A percentile compares a stretch with the other conserved stretches of the same genome.
Conservation (phyloP, 2,329 filamentous ascomycete genomes). For the Akanthomyces muscarius region DNA sequence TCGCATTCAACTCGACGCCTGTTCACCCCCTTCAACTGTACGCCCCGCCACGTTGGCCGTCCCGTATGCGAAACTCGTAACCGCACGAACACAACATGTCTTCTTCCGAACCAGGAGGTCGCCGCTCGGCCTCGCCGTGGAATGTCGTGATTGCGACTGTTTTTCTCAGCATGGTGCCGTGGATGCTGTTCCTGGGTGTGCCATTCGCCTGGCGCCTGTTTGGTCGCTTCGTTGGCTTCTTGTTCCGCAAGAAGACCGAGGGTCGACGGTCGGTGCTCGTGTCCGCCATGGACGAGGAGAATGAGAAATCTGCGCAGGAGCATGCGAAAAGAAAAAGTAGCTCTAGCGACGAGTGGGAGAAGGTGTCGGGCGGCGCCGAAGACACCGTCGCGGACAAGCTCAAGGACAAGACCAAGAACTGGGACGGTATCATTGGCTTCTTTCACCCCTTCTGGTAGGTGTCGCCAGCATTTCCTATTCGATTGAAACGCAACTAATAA, state of each 20-base stretch:
- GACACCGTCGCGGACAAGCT: conserved; percentile 33
- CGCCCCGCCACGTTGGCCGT: background rate
- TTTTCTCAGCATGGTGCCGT: conserved; percentile 27
- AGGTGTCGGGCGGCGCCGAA: conserved; percentile 49
- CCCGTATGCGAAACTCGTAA: conserved; percentile 26
- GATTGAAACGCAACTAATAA: background rate
- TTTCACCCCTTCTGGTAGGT: conserved; percentile 94
- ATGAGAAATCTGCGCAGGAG: conserved; percentile 35
- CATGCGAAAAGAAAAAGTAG: conserved; percentile 32
- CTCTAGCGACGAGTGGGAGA: conserved; percentile 65
- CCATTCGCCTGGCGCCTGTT: conserved; percentile 35
- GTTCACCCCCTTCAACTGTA: background rate
- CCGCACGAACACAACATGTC: conserved; percentile 24
- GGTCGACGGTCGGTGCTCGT: conserved; percentile 58
- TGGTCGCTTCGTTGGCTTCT: conserved; percentile 52
- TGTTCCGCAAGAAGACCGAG: conserved; percentile 59
- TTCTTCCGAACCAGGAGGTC: conserved; percentile 29
- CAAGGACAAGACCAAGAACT: conserved; percentile 51
- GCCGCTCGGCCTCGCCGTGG: conserved; percentile 26
- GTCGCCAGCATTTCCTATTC: conserved; percentile 12
- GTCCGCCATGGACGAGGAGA: conserved; percentile 45
- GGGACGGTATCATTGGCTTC: conserved; percentile 87
- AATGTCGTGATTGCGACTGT: conserved; percentile 13
- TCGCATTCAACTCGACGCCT: background rate
- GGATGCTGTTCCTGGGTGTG: conserved; percentile 30